Percentiles rank a stretch among this genome's conserved stretches.
These are phyloP conservation scores for Penicillium longicatenatum DNA, from an alignment of 495 filamentous ascomycete genomes.

Conservation along the genomic window DNA sequence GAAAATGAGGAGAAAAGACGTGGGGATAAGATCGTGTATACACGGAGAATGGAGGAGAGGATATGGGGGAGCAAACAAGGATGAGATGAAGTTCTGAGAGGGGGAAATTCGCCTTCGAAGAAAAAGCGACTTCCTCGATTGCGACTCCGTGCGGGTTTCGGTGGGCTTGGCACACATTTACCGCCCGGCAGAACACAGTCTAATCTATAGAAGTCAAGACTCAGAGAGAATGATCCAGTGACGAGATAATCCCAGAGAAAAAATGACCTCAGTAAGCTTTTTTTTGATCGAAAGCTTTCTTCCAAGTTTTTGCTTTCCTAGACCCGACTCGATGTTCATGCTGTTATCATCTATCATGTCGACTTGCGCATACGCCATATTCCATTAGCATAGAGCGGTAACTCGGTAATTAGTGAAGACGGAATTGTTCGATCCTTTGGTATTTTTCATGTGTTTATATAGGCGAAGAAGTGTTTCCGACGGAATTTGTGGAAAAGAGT, in stretches of 20 bases:
- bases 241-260: too few species aligned
- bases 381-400: background rate
- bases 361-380: too few species aligned
- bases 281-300: too few species aligned
- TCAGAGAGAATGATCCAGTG: too few species aligned
- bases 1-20: conserved; percentile 3
- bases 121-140: conserved; percentile 34
- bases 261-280: too few species aligned
- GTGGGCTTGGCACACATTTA: conserved; percentile 26
- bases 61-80: conserved; percentile 18
- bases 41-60: conserved; percentile 12
- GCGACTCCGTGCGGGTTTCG: conserved; percentile 35
- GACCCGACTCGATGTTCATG: background rate
- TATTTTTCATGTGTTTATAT: background rate
- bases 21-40: conserved; percentile 15
- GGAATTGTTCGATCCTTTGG: background rate
- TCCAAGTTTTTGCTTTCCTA: background rate
- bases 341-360: too few species aligned
- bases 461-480: background rate
- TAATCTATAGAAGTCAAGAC: background rate
- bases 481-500: background rate
- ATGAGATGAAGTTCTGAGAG: conserved; percentile 28
- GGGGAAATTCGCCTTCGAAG: conserved; percentile 34
- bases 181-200: conserved; percentile 30
- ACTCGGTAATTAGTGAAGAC: background rate